Conservation (phyloP, 805 yeast species). For the Myxozyma sirexii region DNA sequence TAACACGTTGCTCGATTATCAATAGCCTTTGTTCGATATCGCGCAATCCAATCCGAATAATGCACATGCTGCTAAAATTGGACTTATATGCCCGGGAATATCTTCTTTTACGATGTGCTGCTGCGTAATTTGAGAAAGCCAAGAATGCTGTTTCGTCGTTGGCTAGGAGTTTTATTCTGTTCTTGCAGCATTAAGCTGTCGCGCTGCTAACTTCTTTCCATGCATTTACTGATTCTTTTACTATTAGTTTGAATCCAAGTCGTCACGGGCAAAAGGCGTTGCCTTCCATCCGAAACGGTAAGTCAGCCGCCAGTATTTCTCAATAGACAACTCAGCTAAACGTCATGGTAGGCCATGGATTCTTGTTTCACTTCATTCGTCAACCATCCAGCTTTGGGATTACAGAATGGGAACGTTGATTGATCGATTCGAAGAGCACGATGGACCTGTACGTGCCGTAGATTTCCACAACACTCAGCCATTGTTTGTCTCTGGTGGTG, state of each 20-base stretch:
- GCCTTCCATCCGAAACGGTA: constrained; percentile 90
- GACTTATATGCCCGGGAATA: no score
- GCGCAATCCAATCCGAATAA: not conserved
- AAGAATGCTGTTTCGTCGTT: no score
- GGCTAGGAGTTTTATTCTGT: no score
- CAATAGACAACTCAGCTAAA: not conserved
- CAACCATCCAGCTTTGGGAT: constrained; percentile 99
- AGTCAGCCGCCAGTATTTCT: no score
- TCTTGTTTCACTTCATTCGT: constrained; percentile 88
- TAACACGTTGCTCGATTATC: constrained; percentile 10
- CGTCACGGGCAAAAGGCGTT: constrained; percentile 95
- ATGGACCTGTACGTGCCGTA: constrained; percentile 95
- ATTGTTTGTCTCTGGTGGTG: constrained; percentile 95
- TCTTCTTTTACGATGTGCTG: no score
- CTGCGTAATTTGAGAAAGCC: no score
- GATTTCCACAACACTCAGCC: constrained; percentile 99
- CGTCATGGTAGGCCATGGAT: constrained; percentile 76
- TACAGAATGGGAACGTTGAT: constrained; percentile 98
- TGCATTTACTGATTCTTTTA: constrained; percentile 6
- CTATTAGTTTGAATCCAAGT: constrained; percentile 86
- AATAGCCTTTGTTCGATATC: not conserved
- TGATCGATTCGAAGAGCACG: constrained; percentile 96
- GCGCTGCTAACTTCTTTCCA: no score
- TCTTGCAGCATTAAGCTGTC: no score
- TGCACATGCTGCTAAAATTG: not conserved